Conservation (phyloP, 495 filamentous ascomycete genomes). For the Trichocladium uniseriatum region DNA sequence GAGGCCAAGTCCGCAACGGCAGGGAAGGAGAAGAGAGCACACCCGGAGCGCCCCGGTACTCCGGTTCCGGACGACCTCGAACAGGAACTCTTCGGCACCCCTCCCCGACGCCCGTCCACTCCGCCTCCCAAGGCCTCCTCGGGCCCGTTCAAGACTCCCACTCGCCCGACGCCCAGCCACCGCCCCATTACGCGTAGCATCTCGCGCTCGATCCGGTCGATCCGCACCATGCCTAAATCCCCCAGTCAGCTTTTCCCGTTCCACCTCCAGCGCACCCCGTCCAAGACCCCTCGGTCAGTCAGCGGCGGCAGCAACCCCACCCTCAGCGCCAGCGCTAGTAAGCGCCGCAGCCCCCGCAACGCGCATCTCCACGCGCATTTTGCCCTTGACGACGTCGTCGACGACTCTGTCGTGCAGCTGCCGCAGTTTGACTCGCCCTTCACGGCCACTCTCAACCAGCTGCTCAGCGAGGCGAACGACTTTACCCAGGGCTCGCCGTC, state of each 20-base stretch:
- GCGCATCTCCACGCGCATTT: constrained; percentile 24
- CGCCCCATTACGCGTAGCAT: constrained; percentile 49
- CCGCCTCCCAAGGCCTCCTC: constrained; percentile 48
- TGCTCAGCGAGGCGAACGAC: constrained; percentile 48
- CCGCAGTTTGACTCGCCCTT: constrained; percentile 48
- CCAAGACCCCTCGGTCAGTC: constrained; percentile 30
- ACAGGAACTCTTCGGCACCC: constrained; percentile 49
- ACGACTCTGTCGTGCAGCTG: constrained; percentile 7
- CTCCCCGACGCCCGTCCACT: constrained; percentile 46
- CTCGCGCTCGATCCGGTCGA: constrained; percentile 41
- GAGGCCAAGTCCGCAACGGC: constrained; percentile 28
- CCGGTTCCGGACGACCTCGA: constrained; percentile 37
- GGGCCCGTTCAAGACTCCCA: constrained; percentile 48
- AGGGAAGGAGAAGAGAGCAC: constrained; percentile 34
- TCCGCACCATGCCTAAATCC: constrained; percentile 26
- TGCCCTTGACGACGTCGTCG: constrained; percentile 20
- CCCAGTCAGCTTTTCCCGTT: constrained; percentile 21
- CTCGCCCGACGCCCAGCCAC: constrained; percentile 47
- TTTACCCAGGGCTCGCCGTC: constrained; percentile 31
- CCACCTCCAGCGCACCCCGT: constrained; percentile 37
- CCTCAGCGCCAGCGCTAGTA: constrained; percentile 18
- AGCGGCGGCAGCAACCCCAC: constrained; percentile 12
- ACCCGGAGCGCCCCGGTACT: constrained; percentile 14
- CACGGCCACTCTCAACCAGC: constrained; percentile 48
- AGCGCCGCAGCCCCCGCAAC: constrained; percentile 34